phyloP scores from a whole-genome alignment of 768 basidiomycete genomes.

The Saitozyma podzolica region DNA sequence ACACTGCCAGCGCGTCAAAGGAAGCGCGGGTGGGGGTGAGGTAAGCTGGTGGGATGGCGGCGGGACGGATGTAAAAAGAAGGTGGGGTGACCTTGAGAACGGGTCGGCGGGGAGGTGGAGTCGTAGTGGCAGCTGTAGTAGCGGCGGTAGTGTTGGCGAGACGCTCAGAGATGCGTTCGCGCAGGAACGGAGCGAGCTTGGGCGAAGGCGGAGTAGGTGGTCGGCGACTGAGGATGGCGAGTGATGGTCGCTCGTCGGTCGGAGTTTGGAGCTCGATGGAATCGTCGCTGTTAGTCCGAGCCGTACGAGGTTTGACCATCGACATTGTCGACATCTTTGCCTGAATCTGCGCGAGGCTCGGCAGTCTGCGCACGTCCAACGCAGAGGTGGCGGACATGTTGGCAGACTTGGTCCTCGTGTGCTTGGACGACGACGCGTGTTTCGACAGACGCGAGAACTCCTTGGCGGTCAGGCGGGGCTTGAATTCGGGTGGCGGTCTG shows the following conservation, averaged over 20 bases:
- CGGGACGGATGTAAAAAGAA: constrained; percentile 15
- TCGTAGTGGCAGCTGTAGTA: too few relatives aligned
- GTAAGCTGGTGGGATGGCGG: constrained; percentile 9
- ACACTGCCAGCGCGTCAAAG: constrained; percentile 17
- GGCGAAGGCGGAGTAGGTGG: constrained; percentile 25
- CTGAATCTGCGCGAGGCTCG: constrained; percentile 42
- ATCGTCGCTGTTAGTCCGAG: constrained; percentile 22
- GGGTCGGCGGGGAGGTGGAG: constrained; percentile 21
- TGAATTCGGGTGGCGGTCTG: constrained; percentile 41
- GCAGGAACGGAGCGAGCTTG: constrained; percentile 32
- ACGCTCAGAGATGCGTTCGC: constrained; percentile 32
- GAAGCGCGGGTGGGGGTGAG: constrained; percentile 20
- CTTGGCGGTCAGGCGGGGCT: constrained; percentile 33
- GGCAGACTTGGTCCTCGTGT: constrained; percentile 27
- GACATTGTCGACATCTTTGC: constrained; percentile 21
- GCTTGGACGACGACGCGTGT: constrained; percentile 16
- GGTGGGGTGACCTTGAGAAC: constrained; percentile 32
- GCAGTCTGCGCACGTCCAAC: constrained; percentile 10
- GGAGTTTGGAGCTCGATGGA: constrained; percentile 36
- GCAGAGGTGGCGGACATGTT: constrained; percentile 3
- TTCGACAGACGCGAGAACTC: constrained; percentile 28
- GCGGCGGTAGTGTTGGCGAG: constrained; percentile 12
- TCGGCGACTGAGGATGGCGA: constrained; percentile 18
- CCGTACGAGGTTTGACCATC: constrained; percentile 1
- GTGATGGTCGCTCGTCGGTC: constrained; percentile 28